These are phyloP conservation scores for Myxozyma neglecta DNA, from an alignment of 805 yeast genomes.

Conservation along the genomic window DNA sequence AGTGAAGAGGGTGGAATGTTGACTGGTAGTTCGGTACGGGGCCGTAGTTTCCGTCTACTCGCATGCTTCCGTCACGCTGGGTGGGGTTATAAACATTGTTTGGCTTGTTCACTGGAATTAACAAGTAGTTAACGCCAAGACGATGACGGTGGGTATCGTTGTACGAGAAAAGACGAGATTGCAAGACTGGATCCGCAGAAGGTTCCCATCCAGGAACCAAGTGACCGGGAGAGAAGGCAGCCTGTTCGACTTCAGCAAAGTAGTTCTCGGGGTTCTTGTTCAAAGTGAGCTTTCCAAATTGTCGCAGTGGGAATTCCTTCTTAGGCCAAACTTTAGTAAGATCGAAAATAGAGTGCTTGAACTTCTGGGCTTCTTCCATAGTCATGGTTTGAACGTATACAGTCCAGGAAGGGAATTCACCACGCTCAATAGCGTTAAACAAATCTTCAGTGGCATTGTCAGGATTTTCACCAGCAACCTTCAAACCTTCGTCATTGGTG, in stretches of 20 bases:
- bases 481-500: slow-evolving; percentile 49
- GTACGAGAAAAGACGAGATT: slow-evolving; percentile 72
- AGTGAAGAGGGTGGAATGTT: slow-evolving; percentile 32
- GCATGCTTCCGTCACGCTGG: slow-evolving; percentile 65
- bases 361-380: slow-evolving; percentile 55
- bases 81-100: slow-evolving; percentile 43
- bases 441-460: slow-evolving; percentile 51
- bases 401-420: slow-evolving; percentile 54
- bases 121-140: slow-evolving; percentile 66
- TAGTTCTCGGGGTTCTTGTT: slow-evolving; percentile 59
- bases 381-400: slow-evolving; percentile 61
- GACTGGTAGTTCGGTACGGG: slow-evolving; percentile 49
- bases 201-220: slow-evolving; percentile 75
- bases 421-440: slow-evolving; percentile 49
- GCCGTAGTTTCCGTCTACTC: slow-evolving; percentile 50
- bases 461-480: slow-evolving; percentile 51
- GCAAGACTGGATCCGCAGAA: slow-evolving; percentile 74
- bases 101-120: slow-evolving; percentile 71
- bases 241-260: slow-evolving; percentile 53
- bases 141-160: slow-evolving; percentile 77
- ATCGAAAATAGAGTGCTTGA: slow-evolving; percentile 51
- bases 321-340: slow-evolving; percentile 63
- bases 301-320: slow-evolving; percentile 53
- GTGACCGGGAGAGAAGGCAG: slow-evolving; percentile 72
- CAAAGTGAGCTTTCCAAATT: slow-evolving; percentile 55